These are phyloP conservation scores for Cynara cardunculus DNA, from an alignment of 129 eudicot species.

Conservation along the genomic window DNA sequence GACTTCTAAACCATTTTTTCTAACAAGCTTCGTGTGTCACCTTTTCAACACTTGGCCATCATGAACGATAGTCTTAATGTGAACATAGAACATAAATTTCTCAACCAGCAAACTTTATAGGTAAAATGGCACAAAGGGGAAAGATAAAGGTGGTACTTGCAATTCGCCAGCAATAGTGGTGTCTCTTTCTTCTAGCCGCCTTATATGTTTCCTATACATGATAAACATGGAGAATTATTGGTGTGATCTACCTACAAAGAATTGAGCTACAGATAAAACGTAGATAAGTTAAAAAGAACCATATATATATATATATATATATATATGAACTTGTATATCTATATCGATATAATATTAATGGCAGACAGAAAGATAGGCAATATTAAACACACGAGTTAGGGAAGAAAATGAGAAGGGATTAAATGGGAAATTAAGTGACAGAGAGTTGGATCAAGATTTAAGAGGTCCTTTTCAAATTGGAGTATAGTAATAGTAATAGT, in stretches of 20 bases:
- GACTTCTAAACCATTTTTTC: background rate
- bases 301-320: too few relatives aligned
- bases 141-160: background rate
- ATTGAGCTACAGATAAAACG: background rate
- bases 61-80: background rate
- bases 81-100: background rate
- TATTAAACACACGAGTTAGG: background rate
- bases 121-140: background rate
- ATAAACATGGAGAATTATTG: background rate
- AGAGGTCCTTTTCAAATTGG: constrained; percentile 35
- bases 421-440: constrained; percentile 27
- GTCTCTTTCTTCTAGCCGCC: background rate
- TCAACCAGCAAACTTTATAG: background rate
- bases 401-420: constrained; percentile 6
- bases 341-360: background rate
- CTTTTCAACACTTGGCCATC: background rate
- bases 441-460: constrained; percentile 2
- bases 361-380: background rate
- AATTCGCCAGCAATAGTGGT: background rate
- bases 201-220: background rate
- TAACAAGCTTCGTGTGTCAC: background rate
- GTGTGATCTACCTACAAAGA: background rate
- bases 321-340: too few relatives aligned
- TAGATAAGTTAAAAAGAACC: background rate
- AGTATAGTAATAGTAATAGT: constrained; percentile 28